A percentile compares a stretch with the other conserved stretches of the same genome.
Conservation (phyloP, 192 early-diverging fungal species). For the Coemansia sp. region DNA sequence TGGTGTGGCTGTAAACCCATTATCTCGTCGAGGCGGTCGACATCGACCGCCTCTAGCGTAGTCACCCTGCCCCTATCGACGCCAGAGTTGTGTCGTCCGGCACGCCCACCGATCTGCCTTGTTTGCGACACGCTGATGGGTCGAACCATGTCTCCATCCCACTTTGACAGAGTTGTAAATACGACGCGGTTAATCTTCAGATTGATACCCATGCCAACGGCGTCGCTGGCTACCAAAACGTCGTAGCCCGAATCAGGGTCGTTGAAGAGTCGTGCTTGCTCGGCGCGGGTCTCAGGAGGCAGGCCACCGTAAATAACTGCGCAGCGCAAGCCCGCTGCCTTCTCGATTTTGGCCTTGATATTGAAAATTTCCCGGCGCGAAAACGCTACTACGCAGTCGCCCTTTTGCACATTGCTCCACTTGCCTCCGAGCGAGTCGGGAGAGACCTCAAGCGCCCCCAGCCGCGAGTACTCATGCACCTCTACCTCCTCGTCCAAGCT, state of each 20-base stretch:
- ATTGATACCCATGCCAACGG: conserved; percentile 97
- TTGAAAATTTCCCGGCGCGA: conserved; percentile 76
- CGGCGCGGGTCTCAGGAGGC: conserved; percentile 89
- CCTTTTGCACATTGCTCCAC: conserved; percentile 61
- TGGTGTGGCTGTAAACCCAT: conserved; percentile 35
- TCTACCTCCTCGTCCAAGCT: conserved; percentile 75
- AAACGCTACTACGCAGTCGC: conserved; percentile 92
- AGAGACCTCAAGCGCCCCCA: conserved; percentile 65
- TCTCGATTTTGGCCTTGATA: conserved; percentile 76
- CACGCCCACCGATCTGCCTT: conserved; percentile 93
- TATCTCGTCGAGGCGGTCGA: conserved; percentile 9
- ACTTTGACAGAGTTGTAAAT: conserved; percentile 79
- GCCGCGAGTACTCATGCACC: conserved; percentile 72
- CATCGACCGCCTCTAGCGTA: conserved; percentile 40
- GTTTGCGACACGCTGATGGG: conserved; percentile 71
- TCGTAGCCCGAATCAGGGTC: conserved; percentile 71
- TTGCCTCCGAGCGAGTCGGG: conserved; percentile 57
- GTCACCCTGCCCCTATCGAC: conserved; percentile 69
- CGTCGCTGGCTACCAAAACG: conserved; percentile 92
- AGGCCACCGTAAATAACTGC: conserved; percentile 92
- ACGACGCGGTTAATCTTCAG: conserved; percentile 90
- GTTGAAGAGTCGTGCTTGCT: conserved; percentile 91
- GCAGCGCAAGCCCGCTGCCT: conserved; percentile 65
- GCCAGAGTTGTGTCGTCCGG: conserved; percentile 78
- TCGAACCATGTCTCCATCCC: conserved; percentile 60